Percentiles rank a stretch among this genome's conserved stretches.
Conservation (phyloP, 345 rosid genomes). For the Rhizophora apiculata region DNA sequence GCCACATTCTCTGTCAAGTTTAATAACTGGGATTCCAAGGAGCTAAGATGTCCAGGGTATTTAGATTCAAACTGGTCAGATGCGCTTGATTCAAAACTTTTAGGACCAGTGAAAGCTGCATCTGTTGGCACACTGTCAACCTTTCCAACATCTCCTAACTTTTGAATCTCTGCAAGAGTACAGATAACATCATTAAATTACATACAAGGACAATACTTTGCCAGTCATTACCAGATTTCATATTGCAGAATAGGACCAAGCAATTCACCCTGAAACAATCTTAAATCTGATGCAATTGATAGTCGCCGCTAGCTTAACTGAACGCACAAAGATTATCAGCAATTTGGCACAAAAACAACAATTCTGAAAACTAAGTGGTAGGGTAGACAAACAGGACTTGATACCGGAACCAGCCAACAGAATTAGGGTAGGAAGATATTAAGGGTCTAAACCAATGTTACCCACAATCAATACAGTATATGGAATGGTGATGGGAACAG, state of each 20-base stretch:
- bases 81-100: constrained; percentile 38
- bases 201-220: background rate
- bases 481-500: too few relatives aligned
- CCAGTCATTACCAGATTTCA: background rate
- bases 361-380: too few relatives aligned
- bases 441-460: too few relatives aligned
- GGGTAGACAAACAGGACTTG: too few relatives aligned
- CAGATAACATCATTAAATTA: constrained; percentile 6
- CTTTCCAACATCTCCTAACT: constrained; percentile 54
- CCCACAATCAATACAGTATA: too few relatives aligned
- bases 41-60: constrained; percentile 27
- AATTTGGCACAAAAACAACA: too few relatives aligned
- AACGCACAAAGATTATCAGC: background rate
- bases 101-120: constrained; percentile 17
- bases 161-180: constrained; percentile 45
- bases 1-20: constrained; percentile 47
- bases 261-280: background rate
- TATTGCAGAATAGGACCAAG: background rate
- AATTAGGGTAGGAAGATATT: too few relatives aligned
- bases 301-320: background rate
- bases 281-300: background rate
- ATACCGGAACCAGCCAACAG: too few relatives aligned
- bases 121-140: constrained; percentile 28
- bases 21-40: constrained; percentile 41
- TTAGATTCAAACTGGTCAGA: constrained; percentile 35